A percentile compares a stretch with the other conserved stretches of the same genome.
Evolutionary conservation across 2,329 filamentous ascomycete species (phyloP).

Genomic region (Fonsecaea nubica): DNA sequence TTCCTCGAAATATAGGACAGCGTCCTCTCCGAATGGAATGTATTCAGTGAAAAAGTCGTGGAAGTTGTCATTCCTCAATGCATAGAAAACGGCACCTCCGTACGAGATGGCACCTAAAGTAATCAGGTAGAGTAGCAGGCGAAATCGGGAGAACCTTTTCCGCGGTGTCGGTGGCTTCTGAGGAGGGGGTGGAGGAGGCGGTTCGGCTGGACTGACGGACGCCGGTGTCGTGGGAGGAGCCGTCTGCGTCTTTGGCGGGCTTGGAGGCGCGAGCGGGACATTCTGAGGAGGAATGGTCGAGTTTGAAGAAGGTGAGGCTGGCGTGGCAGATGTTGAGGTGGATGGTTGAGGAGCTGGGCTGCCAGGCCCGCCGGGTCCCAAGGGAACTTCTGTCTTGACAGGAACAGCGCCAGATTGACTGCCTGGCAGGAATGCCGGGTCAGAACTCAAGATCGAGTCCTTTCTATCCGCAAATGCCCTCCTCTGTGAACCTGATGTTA

Average conservation of each 20-base stretch:
- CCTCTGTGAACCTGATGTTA: slow-evolving; percentile 31
- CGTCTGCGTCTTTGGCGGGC: slow-evolving; percentile 46
- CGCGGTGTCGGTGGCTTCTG: slow-evolving; percentile 53
- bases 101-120: slow-evolving; percentile 80
- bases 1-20: slow-evolving; percentile 94
- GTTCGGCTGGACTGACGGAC: slow-evolving; percentile 39
- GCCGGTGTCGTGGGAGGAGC: slow-evolving; percentile 46
- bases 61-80: slow-evolving; percentile 93
- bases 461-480: slow-evolving; percentile 37
- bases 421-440: slow-evolving; percentile 34
- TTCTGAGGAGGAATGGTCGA: slow-evolving; percentile 58
- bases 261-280: slow-evolving; percentile 54
- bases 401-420: slow-evolving; percentile 27
- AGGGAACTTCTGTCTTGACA: slow-evolving; percentile 35
- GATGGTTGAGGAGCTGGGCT: slow-evolving; percentile 32
- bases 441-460: slow-evolving; percentile 38
- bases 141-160: slow-evolving; percentile 74
- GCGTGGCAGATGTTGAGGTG: slow-evolving; percentile 42
- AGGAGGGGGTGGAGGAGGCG: slow-evolving; percentile 46
- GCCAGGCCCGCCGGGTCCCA: slow-evolving; percentile 35
- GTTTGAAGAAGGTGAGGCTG: slow-evolving; percentile 52
- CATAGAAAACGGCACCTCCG: slow-evolving; percentile 88
- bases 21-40: slow-evolving; percentile 90
- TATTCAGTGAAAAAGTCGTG: slow-evolving; percentile 99
- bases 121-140: slow-evolving; percentile 77